A percentile compares a stretch with the other conserved stretches of the same genome.
Conservation (phyloP, 345 rosid species). For the Camelina hispida region DNA sequence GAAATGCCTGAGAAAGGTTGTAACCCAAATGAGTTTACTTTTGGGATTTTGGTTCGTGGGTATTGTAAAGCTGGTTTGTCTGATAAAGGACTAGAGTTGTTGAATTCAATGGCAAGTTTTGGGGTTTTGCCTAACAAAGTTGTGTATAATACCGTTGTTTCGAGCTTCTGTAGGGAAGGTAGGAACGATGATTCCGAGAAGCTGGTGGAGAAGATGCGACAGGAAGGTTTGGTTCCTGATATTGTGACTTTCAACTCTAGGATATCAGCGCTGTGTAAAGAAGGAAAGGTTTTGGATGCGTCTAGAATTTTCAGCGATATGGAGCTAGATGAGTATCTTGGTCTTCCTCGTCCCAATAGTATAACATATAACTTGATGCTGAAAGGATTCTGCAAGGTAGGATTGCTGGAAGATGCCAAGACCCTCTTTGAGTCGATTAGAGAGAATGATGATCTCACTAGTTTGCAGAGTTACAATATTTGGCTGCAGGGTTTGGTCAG, state of each 20-base stretch:
- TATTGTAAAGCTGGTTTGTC: constrained; percentile 72
- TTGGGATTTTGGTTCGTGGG: constrained; percentile 85
- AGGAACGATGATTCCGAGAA: constrained; percentile 78
- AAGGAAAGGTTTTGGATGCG: constrained; percentile 81
- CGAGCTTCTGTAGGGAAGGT: constrained; percentile 82
- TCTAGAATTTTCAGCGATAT: constrained; percentile 93
- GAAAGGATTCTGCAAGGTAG: constrained; percentile 77
- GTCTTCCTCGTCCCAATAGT: constrained; percentile 81
- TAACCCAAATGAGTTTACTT: constrained; percentile 78
- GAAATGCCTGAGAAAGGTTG: constrained; percentile 86
- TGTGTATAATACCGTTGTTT: constrained; percentile 80
- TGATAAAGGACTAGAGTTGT: constrained; percentile 62
- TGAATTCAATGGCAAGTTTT: constrained; percentile 55
- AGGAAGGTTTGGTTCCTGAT: constrained; percentile 74
- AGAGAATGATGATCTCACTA: constrained; percentile 51
- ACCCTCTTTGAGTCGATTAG: constrained; percentile 65
- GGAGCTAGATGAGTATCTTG: constrained; percentile 74
- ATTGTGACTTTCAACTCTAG: constrained; percentile 85
- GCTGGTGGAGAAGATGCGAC: constrained; percentile 79
- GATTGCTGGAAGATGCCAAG: constrained; percentile 85
- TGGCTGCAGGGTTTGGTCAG: constrained; percentile 82
- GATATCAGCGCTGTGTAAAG: constrained; percentile 80
- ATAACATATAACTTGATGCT: constrained; percentile 84
- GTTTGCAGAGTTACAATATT: constrained; percentile 76
- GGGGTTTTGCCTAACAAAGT: constrained; percentile 68